Conservation (phyloP, 768 basidiomycete genomes). For the Calocybe indica region DNA sequence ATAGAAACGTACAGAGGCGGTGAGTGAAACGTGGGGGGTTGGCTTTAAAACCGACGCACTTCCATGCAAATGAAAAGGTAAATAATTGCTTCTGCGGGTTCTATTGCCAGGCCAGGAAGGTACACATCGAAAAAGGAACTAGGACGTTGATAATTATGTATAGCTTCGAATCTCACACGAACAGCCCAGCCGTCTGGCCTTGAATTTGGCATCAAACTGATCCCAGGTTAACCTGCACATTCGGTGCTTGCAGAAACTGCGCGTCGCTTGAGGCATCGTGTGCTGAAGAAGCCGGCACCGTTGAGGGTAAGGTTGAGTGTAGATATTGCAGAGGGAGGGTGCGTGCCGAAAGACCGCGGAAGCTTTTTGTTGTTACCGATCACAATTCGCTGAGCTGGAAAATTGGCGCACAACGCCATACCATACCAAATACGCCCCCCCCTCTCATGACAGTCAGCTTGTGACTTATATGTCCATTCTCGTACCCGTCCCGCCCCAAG, state of each 20-base stretch:
- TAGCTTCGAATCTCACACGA: conserved; percentile 40
- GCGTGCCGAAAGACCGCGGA: no score
- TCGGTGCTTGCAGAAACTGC: conserved; percentile 8
- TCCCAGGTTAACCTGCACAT: conserved; percentile 1
- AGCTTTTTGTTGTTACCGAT: no score
- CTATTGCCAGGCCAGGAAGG: conserved; percentile 47
- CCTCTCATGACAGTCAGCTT: no score
- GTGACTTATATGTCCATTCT: no score
- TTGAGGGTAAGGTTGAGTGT: no score
- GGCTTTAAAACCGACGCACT: conserved; percentile 42
- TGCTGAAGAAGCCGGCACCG: no score
- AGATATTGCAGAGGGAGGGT: no score
- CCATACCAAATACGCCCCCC: no score
- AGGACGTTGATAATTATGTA: conserved; percentile 31
- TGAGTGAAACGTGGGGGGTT: conserved; percentile 31
- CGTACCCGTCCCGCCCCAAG: no score
- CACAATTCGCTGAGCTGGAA: no score
- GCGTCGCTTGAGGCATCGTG: not conserved
- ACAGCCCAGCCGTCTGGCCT: conserved; percentile 12
- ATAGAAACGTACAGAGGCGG: conserved; percentile 23
- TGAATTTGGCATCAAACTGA: conserved; percentile 5
- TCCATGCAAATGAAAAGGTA: conserved; percentile 43
- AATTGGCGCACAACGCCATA: no score
- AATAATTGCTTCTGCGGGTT: conserved; percentile 50
- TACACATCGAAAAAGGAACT: conserved; percentile 37